Conservation (phyloP, 352 stramenopile species). For the Pseudoperonospora humuli region DNA sequence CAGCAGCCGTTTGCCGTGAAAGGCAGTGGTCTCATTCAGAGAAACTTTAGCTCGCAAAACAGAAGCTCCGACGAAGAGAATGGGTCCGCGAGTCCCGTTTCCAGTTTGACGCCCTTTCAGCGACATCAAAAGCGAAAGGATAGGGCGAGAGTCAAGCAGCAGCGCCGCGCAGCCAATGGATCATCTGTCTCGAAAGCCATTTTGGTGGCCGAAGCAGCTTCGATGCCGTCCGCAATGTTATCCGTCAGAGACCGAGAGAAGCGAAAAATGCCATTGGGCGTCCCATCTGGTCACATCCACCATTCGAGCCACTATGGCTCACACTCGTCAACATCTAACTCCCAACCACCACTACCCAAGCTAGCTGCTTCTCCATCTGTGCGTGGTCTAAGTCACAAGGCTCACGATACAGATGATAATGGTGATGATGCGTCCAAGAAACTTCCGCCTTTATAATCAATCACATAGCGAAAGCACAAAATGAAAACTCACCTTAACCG, state of each 20-base stretch:
- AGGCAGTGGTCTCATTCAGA: constrained; percentile 15
- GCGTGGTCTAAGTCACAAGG: constrained; percentile 22
- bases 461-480: constrained; percentile 10
- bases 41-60: constrained; percentile 8
- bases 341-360: constrained; percentile 39
- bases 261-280: constrained; percentile 8
- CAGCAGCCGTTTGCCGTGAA: constrained; percentile 21
- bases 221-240: constrained; percentile 6
- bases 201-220: constrained; percentile 29
- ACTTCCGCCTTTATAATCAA: constrained; percentile 36
- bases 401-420: constrained; percentile 17
- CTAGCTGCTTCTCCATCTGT: constrained; percentile 29
- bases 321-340: constrained; percentile 14
- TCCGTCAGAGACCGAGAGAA: constrained; percentile 31
- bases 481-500: constrained; percentile 4
- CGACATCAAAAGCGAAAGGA: constrained; percentile 41
- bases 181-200: constrained; percentile 40
- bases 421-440: constrained; percentile 29
- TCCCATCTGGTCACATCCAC: constrained; percentile 3
- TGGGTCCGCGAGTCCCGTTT: constrained; percentile 14
- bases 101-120: constrained; percentile 30
- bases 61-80: constrained; percentile 20
- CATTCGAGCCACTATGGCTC: constrained; percentile 13
- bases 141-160: constrained; percentile 35
- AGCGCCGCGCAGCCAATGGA: constrained; percentile 19